Conservation (phyloP, 2,329 filamentous ascomycete species). For the Claviceps sp. region DNA sequence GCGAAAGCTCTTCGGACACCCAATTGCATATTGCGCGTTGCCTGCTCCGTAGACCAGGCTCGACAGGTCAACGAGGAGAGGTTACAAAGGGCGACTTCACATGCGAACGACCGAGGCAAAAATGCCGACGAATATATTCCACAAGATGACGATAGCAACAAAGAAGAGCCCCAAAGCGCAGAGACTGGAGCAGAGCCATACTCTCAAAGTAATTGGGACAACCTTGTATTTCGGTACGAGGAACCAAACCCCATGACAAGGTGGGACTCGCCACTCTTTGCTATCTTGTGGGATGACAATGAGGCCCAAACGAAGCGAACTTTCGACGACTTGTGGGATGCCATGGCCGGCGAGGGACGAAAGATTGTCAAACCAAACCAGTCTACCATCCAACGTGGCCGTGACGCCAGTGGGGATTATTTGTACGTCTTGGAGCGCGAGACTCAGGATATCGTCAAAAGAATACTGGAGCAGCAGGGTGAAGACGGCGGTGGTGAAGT, state of each 20-base stretch:
- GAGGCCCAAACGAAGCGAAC: slow-evolving; percentile 40
- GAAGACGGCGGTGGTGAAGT: slow-evolving; percentile 54
- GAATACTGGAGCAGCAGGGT: slow-evolving; percentile 54
- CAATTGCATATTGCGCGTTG: slow-evolving; percentile 59
- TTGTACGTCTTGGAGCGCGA: slow-evolving; percentile 67
- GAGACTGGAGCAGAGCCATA: slow-evolving; percentile 27
- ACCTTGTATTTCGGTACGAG: slow-evolving; percentile 70
- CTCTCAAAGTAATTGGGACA: slow-evolving; percentile 53
- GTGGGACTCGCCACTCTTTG: slow-evolving; percentile 77
- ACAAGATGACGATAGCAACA: neutral
- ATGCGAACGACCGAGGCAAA: slow-evolving; percentile 1
- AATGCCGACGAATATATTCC: slow-evolving; percentile 3
- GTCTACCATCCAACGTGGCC: slow-evolving; percentile 52
- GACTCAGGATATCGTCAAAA: slow-evolving; percentile 63
- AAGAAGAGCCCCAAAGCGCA: neutral
- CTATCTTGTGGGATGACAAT: slow-evolving; percentile 62
- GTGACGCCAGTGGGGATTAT: slow-evolving; percentile 57
- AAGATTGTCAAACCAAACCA: slow-evolving; percentile 61
- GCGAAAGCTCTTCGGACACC: slow-evolving; percentile 66
- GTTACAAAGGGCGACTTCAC: slow-evolving; percentile 20
- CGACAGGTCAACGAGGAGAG: slow-evolving; percentile 46
- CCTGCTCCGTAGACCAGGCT: slow-evolving; percentile 39
- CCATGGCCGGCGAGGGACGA: slow-evolving; percentile 47
- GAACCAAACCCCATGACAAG: slow-evolving; percentile 75
- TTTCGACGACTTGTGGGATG: slow-evolving; percentile 62